These are phyloP conservation scores for Haematococcus sp. DNA, from an alignment of 139 green algal genomes.

Conservation along the genomic window DNA sequence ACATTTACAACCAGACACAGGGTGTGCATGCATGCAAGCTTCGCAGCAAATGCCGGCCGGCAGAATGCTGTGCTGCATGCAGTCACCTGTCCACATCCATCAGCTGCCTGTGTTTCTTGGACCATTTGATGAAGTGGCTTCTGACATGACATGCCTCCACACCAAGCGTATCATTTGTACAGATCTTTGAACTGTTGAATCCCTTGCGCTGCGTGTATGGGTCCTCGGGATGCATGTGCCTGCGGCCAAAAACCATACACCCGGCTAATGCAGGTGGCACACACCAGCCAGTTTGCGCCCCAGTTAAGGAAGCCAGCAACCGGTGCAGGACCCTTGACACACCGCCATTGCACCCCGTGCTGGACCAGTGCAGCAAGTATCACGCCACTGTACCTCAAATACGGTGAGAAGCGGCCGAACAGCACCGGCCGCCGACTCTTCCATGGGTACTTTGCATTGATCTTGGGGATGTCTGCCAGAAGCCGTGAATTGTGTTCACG, in stretches of 20 bases:
- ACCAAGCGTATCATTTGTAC: background rate
- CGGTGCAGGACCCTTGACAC: too few relatives aligned
- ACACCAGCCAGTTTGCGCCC: too few relatives aligned
- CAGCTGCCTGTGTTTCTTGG: background rate
- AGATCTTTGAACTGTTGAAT: conserved; percentile 3
- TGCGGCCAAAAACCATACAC: background rate
- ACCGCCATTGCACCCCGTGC: conserved; percentile 15
- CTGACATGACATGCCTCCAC: background rate
- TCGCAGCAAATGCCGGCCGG: too few relatives aligned
- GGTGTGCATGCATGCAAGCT: too few relatives aligned
- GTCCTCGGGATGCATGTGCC: conserved; percentile 22
- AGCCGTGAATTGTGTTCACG: too few relatives aligned
- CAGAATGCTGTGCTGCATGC: too few relatives aligned
- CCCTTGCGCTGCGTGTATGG: conserved; percentile 12
- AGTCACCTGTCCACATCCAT: conserved; percentile 4
- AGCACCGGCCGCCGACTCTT: conserved; percentile 1
- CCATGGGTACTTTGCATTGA: conserved; percentile 14
- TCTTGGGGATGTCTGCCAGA: background rate
- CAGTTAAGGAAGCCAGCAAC: too few relatives aligned
- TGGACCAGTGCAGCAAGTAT: background rate
- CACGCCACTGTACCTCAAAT: background rate
- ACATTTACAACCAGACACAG: too few relatives aligned
- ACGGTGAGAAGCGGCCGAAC: background rate
- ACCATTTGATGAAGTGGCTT: background rate
- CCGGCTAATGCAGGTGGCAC: too few relatives aligned